Evolutionary conservation across 805 yeast genomes (phyloP).

Genomic region (Candida manassasensis): DNA sequence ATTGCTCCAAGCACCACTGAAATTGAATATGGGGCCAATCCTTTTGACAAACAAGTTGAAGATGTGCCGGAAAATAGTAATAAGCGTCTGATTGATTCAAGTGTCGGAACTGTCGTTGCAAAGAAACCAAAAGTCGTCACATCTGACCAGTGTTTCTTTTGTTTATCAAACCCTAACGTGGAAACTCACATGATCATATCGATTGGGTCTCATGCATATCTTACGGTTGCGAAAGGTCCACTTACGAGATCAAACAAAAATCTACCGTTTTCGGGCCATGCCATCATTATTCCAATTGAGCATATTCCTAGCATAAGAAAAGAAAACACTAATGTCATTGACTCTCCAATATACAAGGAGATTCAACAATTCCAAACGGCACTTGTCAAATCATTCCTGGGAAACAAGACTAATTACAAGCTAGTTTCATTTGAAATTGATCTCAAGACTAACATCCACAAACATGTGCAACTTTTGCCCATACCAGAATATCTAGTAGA

Average conservation of each 20-base stretch:
- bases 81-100: constrained; percentile 9
- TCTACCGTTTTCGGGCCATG: constrained; percentile 71
- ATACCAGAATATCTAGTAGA: constrained; percentile 42
- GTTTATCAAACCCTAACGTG: constrained; percentile 72
- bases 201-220: constrained; percentile 59
- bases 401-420: constrained; percentile 35
- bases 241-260: constrained; percentile 48
- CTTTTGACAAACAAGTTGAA: constrained; percentile 14
- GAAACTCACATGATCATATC: constrained; percentile 79
- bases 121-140: constrained; percentile 37
- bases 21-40: constrained; percentile 17
- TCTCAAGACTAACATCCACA: constrained; percentile 61
- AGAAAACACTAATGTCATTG: constrained; percentile 19
- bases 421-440: constrained; percentile 70
- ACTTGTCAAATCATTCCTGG: constrained; percentile 45
- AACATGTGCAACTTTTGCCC: constrained; percentile 74
- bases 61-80: neutral
- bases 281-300: constrained; percentile 71
- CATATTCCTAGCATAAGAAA: constrained; percentile 48
- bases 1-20: constrained; percentile 9
- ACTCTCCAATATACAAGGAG: constrained; percentile 38
- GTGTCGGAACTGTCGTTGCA: constrained; percentile 9
- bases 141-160: constrained; percentile 72
- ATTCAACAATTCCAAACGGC: constrained; percentile 42
- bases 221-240: constrained; percentile 87